Percentiles rank a stretch among this genome's conserved stretches.
Conservation (phyloP, 345 rosid species). For the Pseudoturritis turrita region DNA sequence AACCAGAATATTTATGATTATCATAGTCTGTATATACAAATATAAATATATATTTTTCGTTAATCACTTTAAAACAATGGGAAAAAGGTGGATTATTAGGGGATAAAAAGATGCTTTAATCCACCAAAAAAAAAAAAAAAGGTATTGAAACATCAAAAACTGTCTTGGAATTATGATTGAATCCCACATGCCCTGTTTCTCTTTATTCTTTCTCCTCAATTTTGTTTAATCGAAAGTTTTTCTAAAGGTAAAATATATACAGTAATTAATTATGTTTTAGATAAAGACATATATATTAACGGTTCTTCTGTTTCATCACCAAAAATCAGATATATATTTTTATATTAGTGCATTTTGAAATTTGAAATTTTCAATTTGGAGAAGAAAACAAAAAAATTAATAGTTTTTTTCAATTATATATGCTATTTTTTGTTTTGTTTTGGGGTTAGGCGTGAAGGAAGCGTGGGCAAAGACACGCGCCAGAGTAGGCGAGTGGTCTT, state of each 20-base stretch:
- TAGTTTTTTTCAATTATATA: not conserved
- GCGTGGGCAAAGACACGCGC: not conserved
- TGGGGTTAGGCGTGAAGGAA: not conserved
- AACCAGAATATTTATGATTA: not conserved
- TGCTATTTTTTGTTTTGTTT: not conserved
- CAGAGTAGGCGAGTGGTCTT: not conserved
- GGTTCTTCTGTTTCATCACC: not conserved
- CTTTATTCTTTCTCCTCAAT: slow-evolving; percentile 23
- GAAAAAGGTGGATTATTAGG: slow-evolving; percentile 16
- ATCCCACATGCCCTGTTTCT: slow-evolving; percentile 33
- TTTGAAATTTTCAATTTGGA: not conserved
- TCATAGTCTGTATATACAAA: not conserved
- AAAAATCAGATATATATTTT: not conserved
- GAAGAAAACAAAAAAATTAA: not conserved
- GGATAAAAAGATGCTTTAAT: slow-evolving; percentile 25
- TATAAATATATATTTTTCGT: not conserved
- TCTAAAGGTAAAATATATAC: not conserved
- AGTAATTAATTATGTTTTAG: not conserved
- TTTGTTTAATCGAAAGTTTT: slow-evolving; percentile 8
- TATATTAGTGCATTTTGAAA: not conserved
- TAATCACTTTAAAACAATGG: not conserved
- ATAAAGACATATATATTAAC: not conserved
- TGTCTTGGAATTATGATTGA: slow-evolving; percentile 28
- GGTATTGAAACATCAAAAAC: slow-evolving; percentile 22
- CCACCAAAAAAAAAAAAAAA: slow-evolving; percentile 9